Evolutionary conservation across 352 stramenopile genomes (phyloP), one percentile per base, ranked within the genome.

Genomic region (Globisporangium spinosum): DNA sequence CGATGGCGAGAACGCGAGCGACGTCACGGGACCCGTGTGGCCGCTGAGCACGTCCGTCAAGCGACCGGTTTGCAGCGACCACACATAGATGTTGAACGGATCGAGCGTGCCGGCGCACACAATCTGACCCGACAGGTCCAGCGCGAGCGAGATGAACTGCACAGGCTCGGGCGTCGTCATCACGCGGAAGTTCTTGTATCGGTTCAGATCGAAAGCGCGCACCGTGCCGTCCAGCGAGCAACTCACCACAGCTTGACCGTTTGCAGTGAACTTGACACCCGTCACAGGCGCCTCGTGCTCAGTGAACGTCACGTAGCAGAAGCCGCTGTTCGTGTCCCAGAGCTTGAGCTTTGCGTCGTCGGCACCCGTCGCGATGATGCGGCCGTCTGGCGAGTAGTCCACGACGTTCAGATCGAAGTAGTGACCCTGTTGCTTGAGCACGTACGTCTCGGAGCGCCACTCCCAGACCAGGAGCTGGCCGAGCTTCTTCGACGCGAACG

Each of bases 381-480:
- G 87, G 25, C 98, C 98, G 70, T 99, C 97, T 0, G 97, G 96
- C 20, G 95, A 99, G 79, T 99, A 99, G 47, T 97, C 98, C 51
- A 99, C 90, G 54, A 90, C 82, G 70, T 98, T 98, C 69, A 99
- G 89, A 68, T 98, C 97, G 73, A 99, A 99, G 62, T 97, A 98
- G 84, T 99, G 98, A 56, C 98, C 98, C 70, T 99, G 97, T 78
- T 99, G 98, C 79, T 99, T 99, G 13, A 99, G 82, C 54, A 99
- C 95, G 70, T 99, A 99, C 23, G 97, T 99, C 87, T 99, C 98
- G 0, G 93, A 98, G 65, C 98, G 87, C 98, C 98, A 99, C 72
- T 99, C 98, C 98, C 98, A 99, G 38, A 99, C 97, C 20, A 99
- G 83, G 29, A 99, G 77, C 82, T 99, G 98, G n/a, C 98, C 97